These are phyloP conservation scores for Luvunga scandens DNA, from an alignment of 345 rosid genomes.

Conservation along the genomic window DNA sequence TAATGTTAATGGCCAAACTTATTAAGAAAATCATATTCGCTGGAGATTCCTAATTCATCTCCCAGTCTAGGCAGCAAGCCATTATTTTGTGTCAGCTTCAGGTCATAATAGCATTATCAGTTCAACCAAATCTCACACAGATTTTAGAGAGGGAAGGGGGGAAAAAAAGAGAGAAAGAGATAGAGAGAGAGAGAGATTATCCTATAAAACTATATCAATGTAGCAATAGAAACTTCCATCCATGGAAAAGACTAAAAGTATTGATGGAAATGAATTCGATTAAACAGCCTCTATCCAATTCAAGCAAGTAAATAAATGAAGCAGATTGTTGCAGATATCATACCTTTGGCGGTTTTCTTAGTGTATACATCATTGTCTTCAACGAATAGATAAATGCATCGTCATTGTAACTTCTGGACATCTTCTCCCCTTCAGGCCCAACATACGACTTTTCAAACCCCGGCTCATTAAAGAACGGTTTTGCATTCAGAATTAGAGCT, in stretches of 20 bases:
- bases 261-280: neutral
- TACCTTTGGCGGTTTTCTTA: conserved; percentile 59
- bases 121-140: neutral
- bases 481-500: conserved; percentile 48
- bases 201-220: neutral
- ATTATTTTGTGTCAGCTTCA: neutral
- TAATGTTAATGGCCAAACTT: neutral
- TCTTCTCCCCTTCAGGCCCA: conserved; percentile 33
- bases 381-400: conserved; percentile 39
- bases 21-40: neutral
- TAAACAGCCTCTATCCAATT: neutral
- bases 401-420: conserved; percentile 42
- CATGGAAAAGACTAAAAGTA: neutral
- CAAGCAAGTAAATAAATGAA: neutral
- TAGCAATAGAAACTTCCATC: neutral
- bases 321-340: neutral
- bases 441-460: conserved; percentile 35
- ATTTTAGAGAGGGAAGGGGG: too few species aligned
- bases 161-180: neutral
- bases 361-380: conserved; percentile 57
- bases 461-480: conserved; percentile 62
- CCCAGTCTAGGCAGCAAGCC: neutral
- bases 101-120: neutral
- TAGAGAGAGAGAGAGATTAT: neutral
- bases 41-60: neutral